Conservation (phyloP, 2,329 filamentous ascomycete genomes). For the Anthostomella pinea region DNA sequence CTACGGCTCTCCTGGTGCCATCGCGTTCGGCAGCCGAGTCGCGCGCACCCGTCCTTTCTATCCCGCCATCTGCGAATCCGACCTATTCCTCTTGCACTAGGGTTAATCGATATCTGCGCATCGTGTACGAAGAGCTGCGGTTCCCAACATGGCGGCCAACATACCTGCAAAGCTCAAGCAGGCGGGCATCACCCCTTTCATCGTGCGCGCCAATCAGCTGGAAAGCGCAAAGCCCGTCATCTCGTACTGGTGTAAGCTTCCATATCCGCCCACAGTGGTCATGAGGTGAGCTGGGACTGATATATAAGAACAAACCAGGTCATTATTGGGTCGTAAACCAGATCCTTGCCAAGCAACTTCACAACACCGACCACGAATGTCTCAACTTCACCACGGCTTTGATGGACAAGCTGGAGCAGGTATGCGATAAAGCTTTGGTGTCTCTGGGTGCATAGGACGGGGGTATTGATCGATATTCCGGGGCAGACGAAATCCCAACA, state of each 20-base stretch:
- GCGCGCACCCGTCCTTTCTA: too few species aligned
- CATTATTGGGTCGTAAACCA: conserved; percentile 93
- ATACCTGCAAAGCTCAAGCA: conserved; percentile 72
- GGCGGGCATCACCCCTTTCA: conserved; percentile 80
- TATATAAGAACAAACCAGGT: conserved; percentile 47
- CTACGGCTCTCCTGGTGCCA: too few species aligned
- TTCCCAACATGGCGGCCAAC: conserved; percentile 62
- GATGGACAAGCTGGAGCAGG: conserved; percentile 88
- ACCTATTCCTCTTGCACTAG: conserved; percentile 1
- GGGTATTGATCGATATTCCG: conserved; percentile 15
- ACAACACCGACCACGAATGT: conserved; percentile 74
- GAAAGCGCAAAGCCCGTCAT: conserved; percentile 82
- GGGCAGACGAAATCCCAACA: conserved; percentile 67
- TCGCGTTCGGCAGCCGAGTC: too few species aligned
- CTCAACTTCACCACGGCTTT: conserved; percentile 76
- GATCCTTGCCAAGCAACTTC: conserved; percentile 77
- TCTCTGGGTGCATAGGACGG: too few species aligned
- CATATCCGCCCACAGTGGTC: neutral
- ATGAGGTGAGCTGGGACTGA: neutral
- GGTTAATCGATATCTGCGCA: neutral
- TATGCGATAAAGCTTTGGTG: too few species aligned
- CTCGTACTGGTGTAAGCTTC: conserved; percentile 84
- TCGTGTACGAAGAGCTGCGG: neutral
- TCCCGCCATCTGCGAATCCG: too few species aligned
- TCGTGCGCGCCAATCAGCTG: conserved; percentile 79